Evolutionary conservation across 306 rosid species (phyloP).

Genomic region (Cicer chorassanicum): DNA sequence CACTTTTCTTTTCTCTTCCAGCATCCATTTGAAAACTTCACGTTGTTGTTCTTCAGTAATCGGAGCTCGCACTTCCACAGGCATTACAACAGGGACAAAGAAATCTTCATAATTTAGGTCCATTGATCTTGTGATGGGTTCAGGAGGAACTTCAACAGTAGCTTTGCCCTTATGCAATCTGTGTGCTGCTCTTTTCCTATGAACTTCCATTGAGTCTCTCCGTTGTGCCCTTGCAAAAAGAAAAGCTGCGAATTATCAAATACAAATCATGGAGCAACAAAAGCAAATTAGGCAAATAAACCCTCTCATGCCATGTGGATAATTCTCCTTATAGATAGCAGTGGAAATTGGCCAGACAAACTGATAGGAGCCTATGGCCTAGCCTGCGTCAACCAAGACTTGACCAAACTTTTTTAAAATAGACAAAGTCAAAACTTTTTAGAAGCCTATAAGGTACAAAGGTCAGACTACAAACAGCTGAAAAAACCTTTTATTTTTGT

Average conservation of each 20-base stretch:
- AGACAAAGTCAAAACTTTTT: too few species aligned
- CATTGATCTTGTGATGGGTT: constrained; percentile 44
- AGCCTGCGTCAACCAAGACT: too few species aligned
- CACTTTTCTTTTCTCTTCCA: constrained; percentile 66
- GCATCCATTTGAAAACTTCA: constrained; percentile 61
- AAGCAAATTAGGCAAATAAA: constrained; percentile 1
- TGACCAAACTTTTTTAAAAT: too few species aligned
- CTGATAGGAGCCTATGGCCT: too few species aligned
- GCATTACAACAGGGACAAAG: constrained; percentile 47
- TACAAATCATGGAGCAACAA: constrained; percentile 35
- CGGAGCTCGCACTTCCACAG: constrained; percentile 42
- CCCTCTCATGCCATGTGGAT: background rate
- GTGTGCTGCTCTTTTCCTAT: constrained; percentile 45
- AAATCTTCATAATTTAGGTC: constrained; percentile 49
- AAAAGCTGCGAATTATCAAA: constrained; percentile 62
- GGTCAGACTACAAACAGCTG: too few species aligned
- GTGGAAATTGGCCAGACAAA: too few species aligned
- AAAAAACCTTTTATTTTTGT: too few species aligned
- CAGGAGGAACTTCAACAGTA: constrained; percentile 51
- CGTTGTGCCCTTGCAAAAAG: constrained; percentile 63
- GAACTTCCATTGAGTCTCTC: constrained; percentile 51
- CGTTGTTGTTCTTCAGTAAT: constrained; percentile 64
- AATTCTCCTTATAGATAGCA: background rate
- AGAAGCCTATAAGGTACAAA: too few species aligned
- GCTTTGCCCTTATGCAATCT: constrained; percentile 50